These are phyloP conservation scores for Diospyros kaki DNA, from an alignment of 148 eudicot species.

Conservation along the genomic window DNA sequence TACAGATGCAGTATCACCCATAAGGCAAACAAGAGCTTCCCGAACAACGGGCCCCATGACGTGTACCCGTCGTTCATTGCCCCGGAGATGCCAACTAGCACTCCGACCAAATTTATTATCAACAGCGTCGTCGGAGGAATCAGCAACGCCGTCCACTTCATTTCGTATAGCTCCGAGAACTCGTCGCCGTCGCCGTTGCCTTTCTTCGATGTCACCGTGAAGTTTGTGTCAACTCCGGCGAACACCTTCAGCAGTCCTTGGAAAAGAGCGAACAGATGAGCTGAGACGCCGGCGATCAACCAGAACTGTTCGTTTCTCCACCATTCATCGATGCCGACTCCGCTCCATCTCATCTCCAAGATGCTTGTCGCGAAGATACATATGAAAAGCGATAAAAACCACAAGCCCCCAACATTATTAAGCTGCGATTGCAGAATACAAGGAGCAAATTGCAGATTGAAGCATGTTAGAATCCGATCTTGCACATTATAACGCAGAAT, in stretches of 20 bases:
- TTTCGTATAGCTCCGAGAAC: slow-evolving; percentile 23
- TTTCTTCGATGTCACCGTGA: slow-evolving; percentile 21
- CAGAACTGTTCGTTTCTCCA: slow-evolving; percentile 31
- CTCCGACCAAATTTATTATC: slow-evolving; percentile 25
- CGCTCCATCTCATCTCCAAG: slow-evolving; percentile 26
- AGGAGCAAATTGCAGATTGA: not conserved
- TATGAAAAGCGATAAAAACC: slow-evolving; percentile 23
- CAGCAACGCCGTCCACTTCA: slow-evolving; percentile 28
- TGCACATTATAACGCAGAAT: too few relatives aligned
- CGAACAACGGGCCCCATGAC: slow-evolving; percentile 32
- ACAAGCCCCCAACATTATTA: slow-evolving; percentile 23
- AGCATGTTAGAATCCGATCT: too few relatives aligned
- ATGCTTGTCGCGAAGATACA: slow-evolving; percentile 23
- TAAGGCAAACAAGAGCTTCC: slow-evolving; percentile 23
- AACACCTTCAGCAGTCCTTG: slow-evolving; percentile 23
- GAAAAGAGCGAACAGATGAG: slow-evolving; percentile 22
- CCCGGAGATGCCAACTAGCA: slow-evolving; percentile 22
- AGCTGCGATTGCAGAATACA: slow-evolving; percentile 17
- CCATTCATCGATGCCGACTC: slow-evolving; percentile 19
- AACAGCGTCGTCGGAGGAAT: slow-evolving; percentile 25
- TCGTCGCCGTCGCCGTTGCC: slow-evolving; percentile 20
- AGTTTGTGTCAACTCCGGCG: slow-evolving; percentile 27
- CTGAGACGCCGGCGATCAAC: slow-evolving; percentile 24
- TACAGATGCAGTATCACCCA: slow-evolving; percentile 26
- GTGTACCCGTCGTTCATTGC: slow-evolving; percentile 26